These are phyloP conservation scores for Chaetoceros tenuissimus DNA, from an alignment of 108 stramenopile genomes.

Conservation along the genomic window DNA sequence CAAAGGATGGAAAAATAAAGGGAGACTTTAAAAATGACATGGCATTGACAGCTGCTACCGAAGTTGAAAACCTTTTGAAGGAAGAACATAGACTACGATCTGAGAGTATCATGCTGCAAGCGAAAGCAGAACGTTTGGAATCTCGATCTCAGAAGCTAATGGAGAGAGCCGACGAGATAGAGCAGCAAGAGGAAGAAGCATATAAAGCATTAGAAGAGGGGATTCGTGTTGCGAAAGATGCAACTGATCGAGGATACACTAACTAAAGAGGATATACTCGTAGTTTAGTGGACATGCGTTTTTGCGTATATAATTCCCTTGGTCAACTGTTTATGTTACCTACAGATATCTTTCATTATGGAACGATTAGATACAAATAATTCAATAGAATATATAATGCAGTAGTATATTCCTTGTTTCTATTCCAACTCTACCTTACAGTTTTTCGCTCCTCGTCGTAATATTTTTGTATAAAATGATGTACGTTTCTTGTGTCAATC, in stretches of 20 bases:
- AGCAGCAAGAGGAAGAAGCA: not conserved
- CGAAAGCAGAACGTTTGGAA: not conserved
- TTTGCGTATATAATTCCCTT: no score
- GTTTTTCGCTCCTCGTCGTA: no score
- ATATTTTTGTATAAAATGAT: no score
- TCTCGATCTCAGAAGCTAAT: not conserved
- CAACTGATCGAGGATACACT: not conserved
- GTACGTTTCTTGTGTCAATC: no score
- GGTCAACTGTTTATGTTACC: no score
- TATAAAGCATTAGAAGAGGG: not conserved
- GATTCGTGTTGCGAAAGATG: not conserved
- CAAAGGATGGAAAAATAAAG: not conserved
- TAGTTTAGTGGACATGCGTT: no score
- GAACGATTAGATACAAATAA: no score
- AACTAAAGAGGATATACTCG: no score
- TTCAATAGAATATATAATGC: no score
- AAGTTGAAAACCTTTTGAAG: not conserved
- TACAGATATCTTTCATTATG: no score
- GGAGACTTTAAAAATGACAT: not conserved
- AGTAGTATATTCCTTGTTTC: no score
- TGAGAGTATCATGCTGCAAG: not conserved
- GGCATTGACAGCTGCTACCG: not conserved
- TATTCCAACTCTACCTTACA: no score
- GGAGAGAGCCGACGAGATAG: not conserved
- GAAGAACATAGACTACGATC: not conserved